These are phyloP conservation scores for Ceratobasidium sp. DNA, from an alignment of 1,284 basidiomycete species.

Conservation along the genomic window DNA sequence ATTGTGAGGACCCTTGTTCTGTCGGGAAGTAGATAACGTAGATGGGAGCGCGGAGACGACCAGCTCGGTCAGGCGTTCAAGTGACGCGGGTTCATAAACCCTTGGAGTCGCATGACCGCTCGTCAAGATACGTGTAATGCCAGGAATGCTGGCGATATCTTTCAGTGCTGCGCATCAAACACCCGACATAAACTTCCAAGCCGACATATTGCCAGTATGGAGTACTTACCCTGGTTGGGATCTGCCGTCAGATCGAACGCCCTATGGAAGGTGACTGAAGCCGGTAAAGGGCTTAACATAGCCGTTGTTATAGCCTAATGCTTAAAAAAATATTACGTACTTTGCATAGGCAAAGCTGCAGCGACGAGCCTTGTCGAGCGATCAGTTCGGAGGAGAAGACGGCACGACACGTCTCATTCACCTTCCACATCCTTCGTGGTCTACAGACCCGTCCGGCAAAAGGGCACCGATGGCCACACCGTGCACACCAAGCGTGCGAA, in stretches of 20 bases:
- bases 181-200: neutral
- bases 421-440: constrained; percentile 61
- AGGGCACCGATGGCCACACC: constrained; percentile 77
- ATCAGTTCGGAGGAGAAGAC: neutral
- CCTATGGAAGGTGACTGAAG: constrained; percentile 77
- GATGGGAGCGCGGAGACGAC: neutral
- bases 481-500: constrained; percentile 61
- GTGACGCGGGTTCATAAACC: constrained; percentile 30
- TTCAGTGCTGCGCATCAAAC: constrained; percentile 56
- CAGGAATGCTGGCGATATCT: constrained; percentile 61
- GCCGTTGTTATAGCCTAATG: neutral
- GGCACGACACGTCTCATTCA: constrained; percentile 47
- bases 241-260: constrained; percentile 77
- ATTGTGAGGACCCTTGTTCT: neutral
- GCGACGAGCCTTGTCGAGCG: constrained; percentile 58
- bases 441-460: constrained; percentile 63
- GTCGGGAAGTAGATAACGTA: neutral
- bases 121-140: constrained; percentile 74
- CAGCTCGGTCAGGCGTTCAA: constrained; percentile 19
- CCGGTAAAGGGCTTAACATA: constrained; percentile 15
- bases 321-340: constrained; percentile 50
- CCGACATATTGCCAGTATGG: neutral
- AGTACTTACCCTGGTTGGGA: constrained; percentile 57
- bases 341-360: constrained; percentile 66
- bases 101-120: constrained; percentile 30